Evolutionary conservation across 1,139 yeast species (phyloP), one percentile per base, ranked within the genome.

Genomic region (Hanseniaspora sp.): DNA sequence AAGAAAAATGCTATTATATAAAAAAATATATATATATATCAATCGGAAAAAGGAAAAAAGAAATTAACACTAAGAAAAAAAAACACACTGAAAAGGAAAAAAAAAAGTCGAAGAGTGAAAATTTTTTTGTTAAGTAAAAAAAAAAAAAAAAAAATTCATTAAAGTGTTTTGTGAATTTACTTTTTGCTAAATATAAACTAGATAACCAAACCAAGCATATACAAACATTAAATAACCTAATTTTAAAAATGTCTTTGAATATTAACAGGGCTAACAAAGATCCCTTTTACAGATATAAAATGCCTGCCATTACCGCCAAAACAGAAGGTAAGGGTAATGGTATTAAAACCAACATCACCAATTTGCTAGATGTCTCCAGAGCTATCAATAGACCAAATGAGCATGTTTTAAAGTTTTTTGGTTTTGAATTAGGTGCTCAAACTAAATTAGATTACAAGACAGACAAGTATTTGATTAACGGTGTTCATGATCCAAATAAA

Each of bases 251-350:
- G 96, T 85, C 96, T 58, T 85, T 90, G 67, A 90, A 92, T 72
- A 92, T 92, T 66, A 84, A 95, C 72, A 88, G 99, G 76, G 96
- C 88, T 67, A 92, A 92, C 75, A 83, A 86, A 67, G 98, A 92
- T 75, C 96, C 97, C 54, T 92, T 92, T 71, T 92, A 94, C 80
- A 95, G 98, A 74, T 92, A 92, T 73, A 92, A 92, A 76, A 92
- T 92, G 98, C 98, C 98, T 67, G 83, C 94, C 51, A 82, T 92
- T 71, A 94, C 86, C 74, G 87, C 96, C 61, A 92, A 94, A 78
- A 88, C 88, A 62, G 98, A 92, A 74, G 98, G 98, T 70, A 80
- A 96, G 70, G 99, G 99, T 74, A 92, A 92, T 73, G 99, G 99
- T 79, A 92, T 92, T 73, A 90, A 88, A 70, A 92, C 99, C 34